Base-by-base conservation (phyloP, 83 land plant genomes). In the Picea abies region DNA sequence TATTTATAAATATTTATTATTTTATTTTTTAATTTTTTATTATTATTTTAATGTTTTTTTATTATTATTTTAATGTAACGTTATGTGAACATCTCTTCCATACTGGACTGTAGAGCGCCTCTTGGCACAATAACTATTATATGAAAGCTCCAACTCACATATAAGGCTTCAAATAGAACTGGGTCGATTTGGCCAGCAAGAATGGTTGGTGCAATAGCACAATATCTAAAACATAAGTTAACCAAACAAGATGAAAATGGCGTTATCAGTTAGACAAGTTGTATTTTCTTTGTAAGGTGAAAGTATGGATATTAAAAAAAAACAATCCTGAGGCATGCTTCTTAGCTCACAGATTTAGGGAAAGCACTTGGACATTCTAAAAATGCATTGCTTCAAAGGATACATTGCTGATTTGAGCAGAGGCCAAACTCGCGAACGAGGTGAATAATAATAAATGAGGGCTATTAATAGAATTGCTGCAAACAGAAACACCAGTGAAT, bases 181-280 rank as follows among this genome's bases (percentile, higher is more conserved):
- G 95, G 93, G 82, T 90, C 88, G 80, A 97, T 84, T 47, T 91
- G 90, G 66, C 98, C 99, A 16, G 95, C 92, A 80, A 97, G 89
- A 52, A 97, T 65, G 3, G 90, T 90, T 14, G 99, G 99, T 73
- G 99, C 94, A 67, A 97, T 44, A 65, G 92, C 98, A 88, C 96
- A 95, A 81, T 95, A 97, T 86, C 98, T 95, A 79, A 61, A 60
- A 47, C 5, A 70, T 10, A 49, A 44, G 63, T 80, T 85, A 80
- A 87, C 83, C 77, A 82, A 79, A 23, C 26, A 44, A 73, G 84
- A 37, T 5, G 10, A 65, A 69, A 75, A 61, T 56, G 64, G 41
- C 41, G 17, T 39, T 23, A 52, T 15, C 14, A 19, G 29, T 68
- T 32, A 81, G 14, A 64, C 23, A 60, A 63, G 1, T 19, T 15